Base-by-base conservation (phyloP, 768 basidiomycete genomes). In the Boletellus ananas region DNA sequence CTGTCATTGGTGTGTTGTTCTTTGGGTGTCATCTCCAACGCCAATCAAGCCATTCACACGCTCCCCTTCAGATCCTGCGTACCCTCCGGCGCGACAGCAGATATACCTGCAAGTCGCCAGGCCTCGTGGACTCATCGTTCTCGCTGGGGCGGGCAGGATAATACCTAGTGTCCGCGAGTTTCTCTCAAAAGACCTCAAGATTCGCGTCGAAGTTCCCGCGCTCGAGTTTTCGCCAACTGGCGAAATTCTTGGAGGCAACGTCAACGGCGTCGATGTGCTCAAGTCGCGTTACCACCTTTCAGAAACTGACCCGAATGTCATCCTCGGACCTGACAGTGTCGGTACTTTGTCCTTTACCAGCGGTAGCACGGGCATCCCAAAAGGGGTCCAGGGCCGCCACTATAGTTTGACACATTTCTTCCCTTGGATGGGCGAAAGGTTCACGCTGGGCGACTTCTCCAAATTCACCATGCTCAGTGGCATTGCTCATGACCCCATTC, bases 381-480 rank as follows among this genome's bases (percentile, higher is more conserved):
- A 99, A 72, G 95, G 95, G n/a, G 95, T 99, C 17, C 81, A 80
- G 53, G 96, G 96, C 0, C 75, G 96, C 39, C 96, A 99, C 67
- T 98, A 89, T 70, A 92, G 89, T 57, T 72, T 99, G 57, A 99
- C 96, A 0, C 96, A 98, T 66, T 99, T 98, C 79, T 98, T 98
- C 81, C 94, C 94, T 2, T 99, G 96, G 96, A 98, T 99, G 96
- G 87, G 87, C 18, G 72, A 91, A 64, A 72, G 84, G 27, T 99
- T 98, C 64, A 84, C 79, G 2, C 70, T 99, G 42, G 72, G 75
- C 34, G 75, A 83, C 50, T 70, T 75, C 27, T 91, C 89, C 54
- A 90, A 83, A 68, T 99, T 96, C 63, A 98, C 96, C 0, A 98
- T 99, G 96, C 79, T 99, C 27, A 94, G 92, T 59, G 96, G 96